Percentiles rank a stretch among this genome's conserved stretches.
These are phyloP conservation scores for Kluyveromyces aestuarii DNA, from an alignment of 805 yeast genomes.

Conservation along the genomic window DNA sequence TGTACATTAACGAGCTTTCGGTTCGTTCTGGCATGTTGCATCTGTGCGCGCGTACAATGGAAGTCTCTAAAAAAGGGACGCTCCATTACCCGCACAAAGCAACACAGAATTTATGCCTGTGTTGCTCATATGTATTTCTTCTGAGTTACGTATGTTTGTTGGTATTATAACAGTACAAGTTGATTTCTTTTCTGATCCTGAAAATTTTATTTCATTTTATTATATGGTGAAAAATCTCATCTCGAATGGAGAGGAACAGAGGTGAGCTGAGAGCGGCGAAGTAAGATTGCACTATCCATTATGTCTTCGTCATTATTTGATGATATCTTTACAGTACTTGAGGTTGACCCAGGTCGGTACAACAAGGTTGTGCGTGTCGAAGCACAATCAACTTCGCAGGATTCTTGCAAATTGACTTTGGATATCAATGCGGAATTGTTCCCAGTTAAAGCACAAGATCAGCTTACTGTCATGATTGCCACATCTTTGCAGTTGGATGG, in stretches of 20 bases:
- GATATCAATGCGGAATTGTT: constrained; percentile 89
- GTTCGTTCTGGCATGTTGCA: not conserved
- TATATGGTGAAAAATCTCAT: not conserved
- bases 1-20: too few relatives aligned
- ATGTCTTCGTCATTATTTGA: constrained; percentile 81
- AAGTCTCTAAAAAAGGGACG: too few relatives aligned
- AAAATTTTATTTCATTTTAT: not conserved
- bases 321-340: constrained; percentile 79
- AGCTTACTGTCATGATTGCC: constrained; percentile 79
- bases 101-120: too few relatives aligned
- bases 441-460: constrained; percentile 69
- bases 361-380: constrained; percentile 86
- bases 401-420: constrained; percentile 67
- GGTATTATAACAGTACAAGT: not conserved
- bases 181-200: not conserved
- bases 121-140: too few relatives aligned
- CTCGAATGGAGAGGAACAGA: not conserved
- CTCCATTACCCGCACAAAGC: too few relatives aligned
- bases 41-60: not conserved
- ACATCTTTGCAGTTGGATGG: constrained; percentile 55
- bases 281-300: constrained; percentile 1
- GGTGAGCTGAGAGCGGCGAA: not conserved
- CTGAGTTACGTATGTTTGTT: too few relatives aligned
- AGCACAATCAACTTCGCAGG: constrained; percentile 70
- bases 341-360: constrained; percentile 82